phyloP scores from a whole-genome alignment of 2,329 filamentous ascomycete species.

The Kalaharituber pfeilii region DNA sequence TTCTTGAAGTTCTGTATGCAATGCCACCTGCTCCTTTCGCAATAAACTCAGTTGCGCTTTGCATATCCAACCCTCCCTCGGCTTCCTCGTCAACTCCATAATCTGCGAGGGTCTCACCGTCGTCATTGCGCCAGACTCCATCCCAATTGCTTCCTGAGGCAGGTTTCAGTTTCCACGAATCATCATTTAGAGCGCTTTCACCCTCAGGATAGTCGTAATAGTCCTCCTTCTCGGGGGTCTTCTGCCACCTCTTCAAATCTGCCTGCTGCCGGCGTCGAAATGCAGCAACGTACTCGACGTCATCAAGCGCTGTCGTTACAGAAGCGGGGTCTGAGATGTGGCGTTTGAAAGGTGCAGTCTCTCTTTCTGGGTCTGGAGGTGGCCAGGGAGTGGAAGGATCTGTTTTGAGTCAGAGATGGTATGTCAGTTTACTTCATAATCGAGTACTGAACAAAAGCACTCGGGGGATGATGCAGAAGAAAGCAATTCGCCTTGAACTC shows the following conservation, averaged over 20 bases:
- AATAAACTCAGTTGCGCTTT: not conserved
- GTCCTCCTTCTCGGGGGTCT: not conserved
- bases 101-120: conserved; percentile 56
- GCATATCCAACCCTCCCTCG: conserved; percentile 31
- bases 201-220: no score
- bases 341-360: not conserved
- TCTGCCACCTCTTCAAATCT: not conserved
- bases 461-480: no score
- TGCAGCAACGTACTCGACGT: not conserved
- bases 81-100: conserved; percentile 65
- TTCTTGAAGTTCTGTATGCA: no score
- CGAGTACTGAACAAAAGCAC: no score
- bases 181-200: not conserved
- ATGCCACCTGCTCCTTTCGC: not conserved
- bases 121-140: conserved; percentile 51
- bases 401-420: no score
- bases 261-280: not conserved
- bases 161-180: not conserved
- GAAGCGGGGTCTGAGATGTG: not conserved
- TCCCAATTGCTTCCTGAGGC: not conserved
- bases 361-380: conserved; percentile 1
- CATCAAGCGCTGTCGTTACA: not conserved
- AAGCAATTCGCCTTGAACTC: no score
- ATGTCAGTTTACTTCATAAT: no score
- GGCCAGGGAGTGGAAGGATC: conserved; percentile 10